Evolutionary conservation across 257 asterid genomes (phyloP), one percentile per base, ranked within the genome.

Genomic region (Asclepias syriaca): DNA sequence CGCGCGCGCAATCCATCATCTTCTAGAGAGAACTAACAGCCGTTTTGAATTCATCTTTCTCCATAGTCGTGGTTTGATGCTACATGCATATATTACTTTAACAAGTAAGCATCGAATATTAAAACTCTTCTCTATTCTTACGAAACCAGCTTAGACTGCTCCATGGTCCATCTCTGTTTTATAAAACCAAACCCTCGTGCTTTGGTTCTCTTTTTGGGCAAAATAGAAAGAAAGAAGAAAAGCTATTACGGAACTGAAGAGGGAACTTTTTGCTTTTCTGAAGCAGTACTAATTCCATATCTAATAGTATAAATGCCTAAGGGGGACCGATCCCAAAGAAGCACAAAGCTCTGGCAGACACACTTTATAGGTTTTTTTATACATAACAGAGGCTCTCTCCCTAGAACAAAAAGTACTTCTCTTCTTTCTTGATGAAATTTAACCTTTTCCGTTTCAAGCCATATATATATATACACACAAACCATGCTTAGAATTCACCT

Each of bases 1-100:
- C 74, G 19, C n/a, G 46, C 74, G 59, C 27, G 67, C 27, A 58
- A 68, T 54, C 72, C 72, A 19, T 22, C 13, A 1, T 43, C 48
- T 43, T 39, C 10, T 51, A 45, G 46, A 12, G 18, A 34, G 77
- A 32, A 64, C 18, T 18, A 64, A 8, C 12, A 24, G 51, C 22
- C 54, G 40, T 13, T 10, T 27, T 37, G 13, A 11, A 16, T 13
- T 19, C 53, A 18, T 53, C 65, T 37, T 50, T 50, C 7, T 6
- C 56, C n/a, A 1, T 50, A 50, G 1, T 50, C 6, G 27, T 2
- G n/a, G 37, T 50, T 48, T 63, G 48, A 60, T 48, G 50, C 5
- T 61, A 63, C 39, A 3, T 40, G 46, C 46, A 40, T 40, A 40
- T 40, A 6, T 29, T 29, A 43, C 48, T 43, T 43, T 43, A 43